Conservation (phyloP, 2,329 filamentous ascomycete genomes). For the Thielaviopsis ethacetica region DNA sequence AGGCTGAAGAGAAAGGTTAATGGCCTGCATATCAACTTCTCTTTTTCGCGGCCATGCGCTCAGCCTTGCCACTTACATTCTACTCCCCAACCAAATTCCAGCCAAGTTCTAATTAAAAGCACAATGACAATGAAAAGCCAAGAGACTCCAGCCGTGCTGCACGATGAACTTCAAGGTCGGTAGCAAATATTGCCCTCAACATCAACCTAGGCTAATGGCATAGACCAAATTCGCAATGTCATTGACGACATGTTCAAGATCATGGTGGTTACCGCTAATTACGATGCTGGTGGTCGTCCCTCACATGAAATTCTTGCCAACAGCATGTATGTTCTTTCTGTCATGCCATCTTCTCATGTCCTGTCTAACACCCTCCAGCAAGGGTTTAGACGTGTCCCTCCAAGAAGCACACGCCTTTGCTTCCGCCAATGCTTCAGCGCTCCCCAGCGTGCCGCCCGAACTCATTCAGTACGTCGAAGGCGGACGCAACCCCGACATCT, state of each 20-base stretch:
- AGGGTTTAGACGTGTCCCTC: slow-evolving; percentile 24
- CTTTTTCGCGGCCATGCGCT: background rate
- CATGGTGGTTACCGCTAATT: slow-evolving; percentile 45
- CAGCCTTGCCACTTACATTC: background rate
- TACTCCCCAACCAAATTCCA: background rate
- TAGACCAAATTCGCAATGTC: slow-evolving; percentile 44
- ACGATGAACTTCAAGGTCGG: background rate
- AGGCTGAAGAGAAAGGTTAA: background rate
- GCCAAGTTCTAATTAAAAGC: background rate
- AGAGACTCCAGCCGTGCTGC: background rate
- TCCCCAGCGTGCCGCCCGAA: slow-evolving; percentile 42
- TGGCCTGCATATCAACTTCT: background rate
- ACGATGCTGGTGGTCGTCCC: slow-evolving; percentile 36
- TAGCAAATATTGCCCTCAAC: background rate
- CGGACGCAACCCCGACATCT: slow-evolving; percentile 57
- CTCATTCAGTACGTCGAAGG: slow-evolving; percentile 54
- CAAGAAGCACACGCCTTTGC: slow-evolving; percentile 25
- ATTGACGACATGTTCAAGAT: slow-evolving; percentile 48
- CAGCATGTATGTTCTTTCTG: slow-evolving; percentile 26
- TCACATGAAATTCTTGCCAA: slow-evolving; percentile 38
- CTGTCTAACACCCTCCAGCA: slow-evolving; percentile 16
- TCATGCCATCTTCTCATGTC: background rate
- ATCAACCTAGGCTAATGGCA: background rate
- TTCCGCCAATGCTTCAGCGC: slow-evolving; percentile 20
- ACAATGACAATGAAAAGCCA: background rate